Evolutionary conservation across 2,329 filamentous ascomycete genomes (phyloP), one percentile per base, ranked within the genome.

Genomic region (Pseudocercospora crystallina): DNA sequence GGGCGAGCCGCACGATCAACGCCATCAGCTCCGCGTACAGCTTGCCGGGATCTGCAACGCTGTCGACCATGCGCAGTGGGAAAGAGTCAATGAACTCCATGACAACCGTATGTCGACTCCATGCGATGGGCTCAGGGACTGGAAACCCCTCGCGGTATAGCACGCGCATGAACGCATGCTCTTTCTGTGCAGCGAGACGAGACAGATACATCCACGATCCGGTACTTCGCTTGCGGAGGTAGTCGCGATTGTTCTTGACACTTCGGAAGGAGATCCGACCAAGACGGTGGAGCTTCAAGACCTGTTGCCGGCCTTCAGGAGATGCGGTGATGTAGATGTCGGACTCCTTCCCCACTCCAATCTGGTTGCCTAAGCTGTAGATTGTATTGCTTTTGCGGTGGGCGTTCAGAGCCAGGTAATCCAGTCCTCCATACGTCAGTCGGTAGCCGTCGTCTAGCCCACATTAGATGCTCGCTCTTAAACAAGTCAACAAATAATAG

Each of bases 131-230:
- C 61, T 89, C 83, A 2, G 94, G 94, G 0, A 99, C 91, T 0
- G 89, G 85, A 63, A 97, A 96, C 1, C 89, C 90, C 64, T 94
- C 90, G 33, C 89, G 83, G 39, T 81, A 76, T 5, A 99, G 79
- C 0, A 87, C 90, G 59, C 86, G 85, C 90, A 99, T 95, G 71
- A 97, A 97, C 3, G 91, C 86, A 70, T 82, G 95, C 70, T 99
- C 94, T 68, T 95, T 96, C 77, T 94, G 84, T 10, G 94, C 94
- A 7, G 95, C 91, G 32, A 99, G 79, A 35, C 90, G 81, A 10
- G 89, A 95, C 72, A 99, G 89, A 71, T 99, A 96, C 91, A 97
- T 96, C 94, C 94, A 99, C 36, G 89, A 94, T 5, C 85, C 90
- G 12, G 86, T 86, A 51, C 79, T 80, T 51, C 86, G 81, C 62